Conservation (phyloP, 1,284 basidiomycete species). For the Moesziomyces sp. region DNA sequence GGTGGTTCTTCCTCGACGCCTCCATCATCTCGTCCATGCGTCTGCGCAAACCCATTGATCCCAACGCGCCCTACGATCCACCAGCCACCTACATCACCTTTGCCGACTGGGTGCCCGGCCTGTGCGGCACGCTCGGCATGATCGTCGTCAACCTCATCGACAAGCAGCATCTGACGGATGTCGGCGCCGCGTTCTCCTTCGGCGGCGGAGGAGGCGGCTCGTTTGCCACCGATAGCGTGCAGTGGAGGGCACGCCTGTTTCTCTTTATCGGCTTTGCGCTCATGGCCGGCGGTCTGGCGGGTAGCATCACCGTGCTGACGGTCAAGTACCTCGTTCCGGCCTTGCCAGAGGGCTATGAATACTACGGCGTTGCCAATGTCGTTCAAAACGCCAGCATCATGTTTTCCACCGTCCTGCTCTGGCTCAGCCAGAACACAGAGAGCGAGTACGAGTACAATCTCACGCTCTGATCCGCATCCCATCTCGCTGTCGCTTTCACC, state of each 20-base stretch:
- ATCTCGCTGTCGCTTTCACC: too few species aligned
- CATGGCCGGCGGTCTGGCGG: slow-evolving; percentile 94
- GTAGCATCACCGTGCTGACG: slow-evolving; percentile 87
- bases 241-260: slow-evolving; percentile 88
- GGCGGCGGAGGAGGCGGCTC: slow-evolving; percentile 46
- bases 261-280: slow-evolving; percentile 95
- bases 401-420: slow-evolving; percentile 85
- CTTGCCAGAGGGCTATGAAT: slow-evolving; percentile 80
- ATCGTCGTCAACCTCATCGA: slow-evolving; percentile 92
- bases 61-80: slow-evolving; percentile 76
- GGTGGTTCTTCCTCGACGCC: slow-evolving; percentile 96
- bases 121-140: slow-evolving; percentile 93
- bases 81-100: slow-evolving; percentile 87
- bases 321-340: slow-evolving; percentile 87
- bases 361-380: slow-evolving; percentile 94
- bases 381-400: slow-evolving; percentile 90
- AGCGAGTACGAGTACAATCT: slow-evolving; percentile 89
- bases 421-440: slow-evolving; percentile 83
- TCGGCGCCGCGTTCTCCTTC: slow-evolving; percentile 54
- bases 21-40: slow-evolving; percentile 77
- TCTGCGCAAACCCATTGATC: slow-evolving; percentile 76
- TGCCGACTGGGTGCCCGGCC: slow-evolving; percentile 93
- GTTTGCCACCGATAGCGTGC: slow-evolving; percentile 76
- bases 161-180: slow-evolving; percentile 83
- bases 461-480: slow-evolving; percentile 72